Evolutionary conservation across 495 filamentous ascomycete species (phyloP).

Genomic region (Penicillium arizonense): DNA sequence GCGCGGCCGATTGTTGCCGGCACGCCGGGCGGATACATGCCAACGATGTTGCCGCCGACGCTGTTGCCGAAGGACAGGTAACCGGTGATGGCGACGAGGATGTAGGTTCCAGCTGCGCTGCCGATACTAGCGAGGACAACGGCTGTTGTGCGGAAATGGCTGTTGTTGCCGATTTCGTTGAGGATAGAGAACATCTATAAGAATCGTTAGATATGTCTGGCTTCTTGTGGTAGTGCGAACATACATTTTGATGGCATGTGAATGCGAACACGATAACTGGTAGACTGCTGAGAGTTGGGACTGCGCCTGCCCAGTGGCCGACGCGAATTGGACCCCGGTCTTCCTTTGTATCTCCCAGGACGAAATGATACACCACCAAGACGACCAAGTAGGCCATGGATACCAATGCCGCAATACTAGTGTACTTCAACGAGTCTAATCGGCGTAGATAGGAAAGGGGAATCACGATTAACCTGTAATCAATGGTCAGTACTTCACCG

Average conservation of each 20-base stretch:
- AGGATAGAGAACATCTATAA: conserved; percentile 95
- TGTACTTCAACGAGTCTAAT: conserved; percentile 95
- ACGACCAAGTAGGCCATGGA: conserved; percentile 93
- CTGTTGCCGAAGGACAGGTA: conserved; percentile 92
- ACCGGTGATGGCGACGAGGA: conserved; percentile 90
- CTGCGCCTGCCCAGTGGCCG: conserved; percentile 72
- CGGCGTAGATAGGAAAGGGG: conserved; percentile 88
- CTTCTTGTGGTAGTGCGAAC: conserved; percentile 10
- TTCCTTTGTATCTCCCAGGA: conserved; percentile 69
- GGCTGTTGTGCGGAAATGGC: conserved; percentile 72
- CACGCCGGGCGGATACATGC: conserved; percentile 82
- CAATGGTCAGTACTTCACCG: conserved; percentile 7
- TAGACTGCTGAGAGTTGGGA: conserved; percentile 78
- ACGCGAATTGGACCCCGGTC: conserved; percentile 71
- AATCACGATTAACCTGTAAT: conserved; percentile 79
- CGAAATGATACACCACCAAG: conserved; percentile 86
- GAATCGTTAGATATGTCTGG: conserved; percentile 6
- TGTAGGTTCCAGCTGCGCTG: conserved; percentile 73
- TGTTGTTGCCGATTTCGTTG: conserved; percentile 88
- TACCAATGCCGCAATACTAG: conserved; percentile 84
- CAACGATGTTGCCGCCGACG: conserved; percentile 86
- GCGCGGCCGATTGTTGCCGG: conserved; percentile 88
- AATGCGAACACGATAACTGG: conserved; percentile 98
- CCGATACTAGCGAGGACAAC: conserved; percentile 86
- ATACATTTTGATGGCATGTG: conserved; percentile 96